Base-by-base conservation (phyloP, 2,329 filamentous ascomycete genomes). In the Aspergillus udagawae region DNA sequence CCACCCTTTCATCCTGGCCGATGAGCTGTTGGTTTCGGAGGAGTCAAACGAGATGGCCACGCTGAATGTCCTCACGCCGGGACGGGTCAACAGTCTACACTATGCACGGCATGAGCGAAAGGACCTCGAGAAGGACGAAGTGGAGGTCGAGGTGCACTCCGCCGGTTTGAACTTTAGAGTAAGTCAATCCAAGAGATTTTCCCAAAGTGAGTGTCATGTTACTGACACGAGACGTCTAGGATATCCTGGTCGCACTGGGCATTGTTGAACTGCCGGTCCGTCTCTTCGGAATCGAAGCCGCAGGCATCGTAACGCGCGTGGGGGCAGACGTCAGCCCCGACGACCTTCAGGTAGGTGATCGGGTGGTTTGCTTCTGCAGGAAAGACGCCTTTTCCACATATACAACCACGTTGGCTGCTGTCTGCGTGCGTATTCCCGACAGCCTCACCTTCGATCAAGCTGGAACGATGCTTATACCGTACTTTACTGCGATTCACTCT, bases 211-310 rank as follows among this genome's bases (percentile, higher is more conserved):
- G 28, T 29, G 3, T 29, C 28, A 29, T 12, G 28, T 29, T 29
- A 29, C 28, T 29, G 28, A 29, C 9, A 29, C 0, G 9, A 29
- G 9, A 10, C 28, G 9, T 29, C 57, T 63, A 57, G 53, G 64
- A 67, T 54, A 49, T 66, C 29, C 44, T 65, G 1, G 52, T 54
- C 32, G 55, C 59, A 3, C 56, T 65, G 45, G 58, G 56, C 6
- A 51, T 64, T 17, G 28, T 63, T 42, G 58, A 58, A 17, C 23
- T 32, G 21, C 21, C 49, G 2, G 51, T 52, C 2, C 52, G 52
- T 53, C 60, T 53, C 10, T 54, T 69, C 23, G 68, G 69, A 1
- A 44, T 57, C 3, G 69, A 71, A 44, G 56, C 48, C 1, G 54
- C 60, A 17, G 69, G 70, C 2, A 54, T 67, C 38, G 60, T 71